These are phyloP conservation scores for Aspergillus uvarum DNA, from an alignment of 2,329 filamentous ascomycete genomes.

Conservation along the genomic window DNA sequence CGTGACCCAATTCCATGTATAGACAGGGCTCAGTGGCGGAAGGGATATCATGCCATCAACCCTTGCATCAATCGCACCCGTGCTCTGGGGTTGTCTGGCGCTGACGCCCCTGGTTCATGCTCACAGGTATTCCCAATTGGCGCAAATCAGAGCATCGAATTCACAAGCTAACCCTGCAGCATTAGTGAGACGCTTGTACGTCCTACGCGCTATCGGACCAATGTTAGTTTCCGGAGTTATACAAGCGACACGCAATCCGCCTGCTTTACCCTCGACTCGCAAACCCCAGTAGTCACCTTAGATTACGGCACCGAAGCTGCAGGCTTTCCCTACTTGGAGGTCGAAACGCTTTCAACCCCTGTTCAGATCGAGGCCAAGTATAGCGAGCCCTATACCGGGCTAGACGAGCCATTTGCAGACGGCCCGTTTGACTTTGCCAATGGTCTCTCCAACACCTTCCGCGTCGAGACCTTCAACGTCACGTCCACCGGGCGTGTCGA, in stretches of 20 bases:
- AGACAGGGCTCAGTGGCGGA: background rate
- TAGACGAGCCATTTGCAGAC: constrained; percentile 15
- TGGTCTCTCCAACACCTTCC: constrained; percentile 15
- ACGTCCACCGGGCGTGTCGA: constrained; percentile 10
- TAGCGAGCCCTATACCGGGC: constrained; percentile 14
- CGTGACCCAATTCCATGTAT: no score
- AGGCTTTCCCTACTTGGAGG: constrained; percentile 18
- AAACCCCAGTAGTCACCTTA: constrained; percentile 9
- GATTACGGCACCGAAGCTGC: constrained; percentile 20
- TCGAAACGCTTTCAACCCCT: constrained; percentile 7
- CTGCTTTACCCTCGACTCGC: constrained; percentile 9
- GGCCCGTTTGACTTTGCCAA: constrained; percentile 20
- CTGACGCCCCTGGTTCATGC: background rate
- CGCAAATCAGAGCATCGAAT: no score
- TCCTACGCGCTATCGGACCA: background rate
- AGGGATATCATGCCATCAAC: background rate
- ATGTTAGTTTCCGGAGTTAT: background rate
- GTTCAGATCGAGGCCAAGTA: constrained; percentile 22
- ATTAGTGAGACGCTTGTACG: background rate
- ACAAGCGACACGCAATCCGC: background rate
- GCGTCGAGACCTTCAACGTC: constrained; percentile 21
- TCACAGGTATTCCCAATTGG: background rate
- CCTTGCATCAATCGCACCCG: background rate
- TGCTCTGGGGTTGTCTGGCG: background rate
- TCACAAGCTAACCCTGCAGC: background rate